Conservation (phyloP, 2,329 filamentous ascomycete species). For the Ophiobolus disseminans region DNA sequence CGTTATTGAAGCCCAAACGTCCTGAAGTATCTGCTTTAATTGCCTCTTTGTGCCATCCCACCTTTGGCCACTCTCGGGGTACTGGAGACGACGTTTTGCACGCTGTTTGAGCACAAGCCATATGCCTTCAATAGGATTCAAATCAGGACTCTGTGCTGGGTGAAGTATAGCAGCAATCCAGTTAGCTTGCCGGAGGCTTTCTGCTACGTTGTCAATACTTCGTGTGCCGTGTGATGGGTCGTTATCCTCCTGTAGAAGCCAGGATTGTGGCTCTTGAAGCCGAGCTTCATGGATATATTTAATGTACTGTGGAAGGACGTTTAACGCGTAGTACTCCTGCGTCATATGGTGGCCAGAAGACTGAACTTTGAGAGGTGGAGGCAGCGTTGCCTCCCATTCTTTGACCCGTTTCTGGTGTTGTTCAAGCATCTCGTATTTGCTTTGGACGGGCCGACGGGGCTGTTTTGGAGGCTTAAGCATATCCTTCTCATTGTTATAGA, state of each 20-base stretch:
- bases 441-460: neutral
- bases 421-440: neutral
- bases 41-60: no score
- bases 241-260: slow-evolving; percentile 9
- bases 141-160: slow-evolving; percentile 6
- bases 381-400: slow-evolving; percentile 4
- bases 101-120: slow-evolving; percentile 10
- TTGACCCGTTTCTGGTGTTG: neutral
- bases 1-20: no score
- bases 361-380: neutral
- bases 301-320: slow-evolving; percentile 2
- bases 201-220: neutral
- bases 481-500: neutral
- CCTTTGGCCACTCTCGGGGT: no score
- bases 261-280: neutral
- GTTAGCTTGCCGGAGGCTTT: neutral
- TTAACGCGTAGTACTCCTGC: slow-evolving; percentile 2
- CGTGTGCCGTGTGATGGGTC: slow-evolving; percentile 8
- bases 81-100: neutral
- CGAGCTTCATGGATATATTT: neutral
- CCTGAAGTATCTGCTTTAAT: no score
- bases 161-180: slow-evolving; percentile 1
- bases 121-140: slow-evolving; percentile 12
- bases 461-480: neutral
- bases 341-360: slow-evolving; percentile 1